Evolutionary conservation across 225 moss, liverwort and hornwort genomes (phyloP).

Genomic region (Pseudisothecium myosuroides): DNA sequence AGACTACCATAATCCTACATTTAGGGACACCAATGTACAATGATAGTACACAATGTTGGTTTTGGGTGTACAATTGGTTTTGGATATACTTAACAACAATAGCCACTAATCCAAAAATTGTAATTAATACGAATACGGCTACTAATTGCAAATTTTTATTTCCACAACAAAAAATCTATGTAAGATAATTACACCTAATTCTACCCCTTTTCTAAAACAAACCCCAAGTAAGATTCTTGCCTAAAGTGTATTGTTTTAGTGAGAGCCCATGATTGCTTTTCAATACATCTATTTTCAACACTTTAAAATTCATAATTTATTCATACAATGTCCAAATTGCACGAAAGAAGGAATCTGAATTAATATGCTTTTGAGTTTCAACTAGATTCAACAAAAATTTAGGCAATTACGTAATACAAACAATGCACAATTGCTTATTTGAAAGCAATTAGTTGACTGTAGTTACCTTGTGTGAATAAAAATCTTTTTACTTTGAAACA

Average conservation of each 20-base stretch:
- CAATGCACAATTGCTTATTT: background rate
- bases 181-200: background rate
- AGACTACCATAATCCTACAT: background rate
- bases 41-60: background rate
- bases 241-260: no score
- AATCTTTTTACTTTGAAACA: background rate
- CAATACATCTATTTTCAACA: background rate
- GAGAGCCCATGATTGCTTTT: background rate
- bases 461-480: background rate
- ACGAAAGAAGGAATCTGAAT: background rate
- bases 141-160: background rate
- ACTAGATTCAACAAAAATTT: background rate
- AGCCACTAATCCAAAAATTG: background rate
- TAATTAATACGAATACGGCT: background rate
- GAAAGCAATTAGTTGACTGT: no score
- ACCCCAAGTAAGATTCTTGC: no score
- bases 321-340: rapidly evolving
- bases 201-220: background rate
- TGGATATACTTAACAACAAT: background rate
- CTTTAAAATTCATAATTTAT: background rate
- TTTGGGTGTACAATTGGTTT: background rate
- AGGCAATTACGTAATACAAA: background rate
- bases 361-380: background rate
- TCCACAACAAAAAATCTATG: rapidly evolving
- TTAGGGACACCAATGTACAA: background rate